Conservation (phyloP, 768 basidiomycete genomes). For the Trametes sanguinea region DNA sequence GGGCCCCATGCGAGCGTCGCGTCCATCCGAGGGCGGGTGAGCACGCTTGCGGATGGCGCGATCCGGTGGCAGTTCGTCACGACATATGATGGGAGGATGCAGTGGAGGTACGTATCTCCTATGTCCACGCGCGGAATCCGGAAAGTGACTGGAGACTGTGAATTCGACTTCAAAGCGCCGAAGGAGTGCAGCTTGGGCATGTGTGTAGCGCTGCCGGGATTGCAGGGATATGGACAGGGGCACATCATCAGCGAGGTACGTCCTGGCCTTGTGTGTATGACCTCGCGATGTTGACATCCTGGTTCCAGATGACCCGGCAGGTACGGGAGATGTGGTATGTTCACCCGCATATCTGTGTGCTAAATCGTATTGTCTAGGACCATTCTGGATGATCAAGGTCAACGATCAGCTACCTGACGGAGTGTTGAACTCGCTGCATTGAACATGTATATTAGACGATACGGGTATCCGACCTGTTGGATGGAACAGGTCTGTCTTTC, state of each 20-base stretch:
- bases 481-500: no score
- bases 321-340: conserved; percentile 39
- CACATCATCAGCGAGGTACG: conserved; percentile 55
- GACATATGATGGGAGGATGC: conserved; percentile 51
- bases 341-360: conserved; percentile 1
- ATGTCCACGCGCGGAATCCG: background rate
- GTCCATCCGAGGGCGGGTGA: conserved; percentile 37
- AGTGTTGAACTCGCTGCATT: conserved; percentile 12
- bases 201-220: conserved; percentile 67
- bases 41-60: conserved; percentile 35
- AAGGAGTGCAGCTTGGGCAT: conserved; percentile 67
- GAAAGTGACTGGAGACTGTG: no score
- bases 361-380: conserved; percentile 43
- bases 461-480: no score
- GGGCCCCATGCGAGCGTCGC: conserved; percentile 33
- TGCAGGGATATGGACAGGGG: conserved; percentile 69
- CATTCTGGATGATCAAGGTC: conserved; percentile 75
- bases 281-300: background rate
- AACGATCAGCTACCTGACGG: conserved; percentile 29
- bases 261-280: background rate
- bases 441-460: no score
- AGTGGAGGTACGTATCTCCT: conserved; percentile 53
- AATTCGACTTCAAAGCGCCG: conserved; percentile 46
- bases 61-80: conserved; percentile 54
- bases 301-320: conserved; percentile 61